phyloP scores from a whole-genome alignment of 768 basidiomycete species.

The Cubamyces sp. region DNA sequence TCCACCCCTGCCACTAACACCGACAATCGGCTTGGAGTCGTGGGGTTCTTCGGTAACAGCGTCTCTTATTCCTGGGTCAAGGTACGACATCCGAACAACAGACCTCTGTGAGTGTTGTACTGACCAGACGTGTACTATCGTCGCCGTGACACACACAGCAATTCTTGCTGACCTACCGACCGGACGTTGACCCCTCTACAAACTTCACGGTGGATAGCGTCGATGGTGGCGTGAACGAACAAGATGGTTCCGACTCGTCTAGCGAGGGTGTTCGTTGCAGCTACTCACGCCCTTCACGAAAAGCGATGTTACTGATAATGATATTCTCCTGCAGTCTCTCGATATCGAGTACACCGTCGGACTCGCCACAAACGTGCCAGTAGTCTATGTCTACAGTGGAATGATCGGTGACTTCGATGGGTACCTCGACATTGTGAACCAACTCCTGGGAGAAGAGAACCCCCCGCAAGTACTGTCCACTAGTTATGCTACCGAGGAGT shows the following conservation, averaged over 20 bases:
- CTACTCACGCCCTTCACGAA: not conserved
- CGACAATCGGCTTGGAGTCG: constrained; percentile 35
- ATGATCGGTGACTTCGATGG: constrained; percentile 34
- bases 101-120: constrained; percentile 32
- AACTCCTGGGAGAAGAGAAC: constrained; percentile 27
- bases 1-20: constrained; percentile 34
- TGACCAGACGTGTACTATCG: constrained; percentile 39
- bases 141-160: not conserved
- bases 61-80: constrained; percentile 35
- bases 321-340: constrained; percentile 32
- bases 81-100: constrained; percentile 16
- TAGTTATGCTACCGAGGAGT: constrained; percentile 39
- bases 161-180: constrained; percentile 32
- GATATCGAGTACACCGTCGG: constrained; percentile 44
- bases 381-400: constrained; percentile 39
- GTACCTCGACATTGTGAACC: constrained; percentile 37
- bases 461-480: constrained; percentile 39
- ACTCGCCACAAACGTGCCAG: constrained; percentile 37
- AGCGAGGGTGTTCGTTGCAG: constrained; percentile 33
- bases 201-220: constrained; percentile 35
- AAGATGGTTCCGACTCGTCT: constrained; percentile 29
- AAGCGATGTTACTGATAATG: not conserved
- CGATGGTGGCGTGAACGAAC: constrained; percentile 36
- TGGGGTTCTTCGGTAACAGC: constrained; percentile 38
- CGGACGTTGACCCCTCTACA: constrained; percentile 29